Percentiles rank a stretch among this genome's conserved stretches.
phyloP scores from a whole-genome alignment of 108 stramenopile species.

The Fistulifera solaris region DNA sequence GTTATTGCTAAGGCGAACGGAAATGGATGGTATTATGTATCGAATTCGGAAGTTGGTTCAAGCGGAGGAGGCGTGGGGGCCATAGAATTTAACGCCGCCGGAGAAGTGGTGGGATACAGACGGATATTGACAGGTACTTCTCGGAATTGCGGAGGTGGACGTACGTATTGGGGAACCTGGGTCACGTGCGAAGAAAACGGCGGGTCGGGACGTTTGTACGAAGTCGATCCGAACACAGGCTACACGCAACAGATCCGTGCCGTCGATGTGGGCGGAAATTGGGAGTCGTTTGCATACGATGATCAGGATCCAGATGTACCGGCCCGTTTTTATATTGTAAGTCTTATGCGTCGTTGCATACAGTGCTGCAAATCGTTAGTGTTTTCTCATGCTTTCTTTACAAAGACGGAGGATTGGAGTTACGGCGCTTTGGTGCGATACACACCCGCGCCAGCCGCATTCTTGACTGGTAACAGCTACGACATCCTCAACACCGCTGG shows the following conservation, averaged over 20 bases:
- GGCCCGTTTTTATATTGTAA: slow-evolving; percentile 22
- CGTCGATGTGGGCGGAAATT: slow-evolving; percentile 14
- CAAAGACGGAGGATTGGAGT: slow-evolving; percentile 17
- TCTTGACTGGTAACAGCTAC: slow-evolving; percentile 27
- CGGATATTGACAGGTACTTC: slow-evolving; percentile 19
- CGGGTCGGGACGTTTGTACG: slow-evolving; percentile 7
- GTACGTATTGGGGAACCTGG: slow-evolving; percentile 42
- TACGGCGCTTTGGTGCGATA: slow-evolving; percentile 25
- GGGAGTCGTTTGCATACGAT: slow-evolving; percentile 47
- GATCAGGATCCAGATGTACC: slow-evolving; percentile 20
- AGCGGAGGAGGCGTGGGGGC: slow-evolving; percentile 35
- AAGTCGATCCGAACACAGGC: slow-evolving; percentile 20
- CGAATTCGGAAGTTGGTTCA: slow-evolving; percentile 34
- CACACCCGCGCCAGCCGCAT: slow-evolving; percentile 13
- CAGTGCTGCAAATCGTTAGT: slow-evolving; percentile 11
- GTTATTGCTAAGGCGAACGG: slow-evolving; percentile 12
- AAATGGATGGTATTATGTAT: slow-evolving; percentile 48
- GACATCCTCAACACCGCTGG: slow-evolving; percentile 17
- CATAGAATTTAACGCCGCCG: slow-evolving; percentile 23
- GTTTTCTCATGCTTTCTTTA: neutral
- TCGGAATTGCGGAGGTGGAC: slow-evolving; percentile 46
- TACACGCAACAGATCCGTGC: slow-evolving; percentile 23
- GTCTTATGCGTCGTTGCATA: slow-evolving; percentile 10
- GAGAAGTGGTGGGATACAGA: slow-evolving; percentile 28
- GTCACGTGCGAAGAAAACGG: slow-evolving; percentile 36